phyloP scores from a whole-genome alignment of 331 rosid species.

The Pyracantha coccinea region DNA sequence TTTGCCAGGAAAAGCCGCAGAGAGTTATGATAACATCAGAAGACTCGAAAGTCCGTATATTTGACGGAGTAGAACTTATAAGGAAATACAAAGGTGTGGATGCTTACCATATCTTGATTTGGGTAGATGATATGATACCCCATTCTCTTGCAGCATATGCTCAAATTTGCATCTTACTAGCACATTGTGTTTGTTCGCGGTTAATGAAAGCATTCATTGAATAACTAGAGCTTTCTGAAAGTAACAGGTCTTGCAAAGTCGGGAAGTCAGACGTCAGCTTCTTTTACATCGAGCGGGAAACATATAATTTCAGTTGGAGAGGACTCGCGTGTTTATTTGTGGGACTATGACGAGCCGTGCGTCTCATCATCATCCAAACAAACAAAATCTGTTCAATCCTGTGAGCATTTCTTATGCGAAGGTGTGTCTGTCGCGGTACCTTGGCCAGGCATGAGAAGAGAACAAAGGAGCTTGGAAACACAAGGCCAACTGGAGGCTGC shows the following conservation, averaged over 20 bases:
- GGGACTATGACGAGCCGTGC: conserved; percentile 41
- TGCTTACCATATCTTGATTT: background rate
- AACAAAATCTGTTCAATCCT: conserved; percentile 45
- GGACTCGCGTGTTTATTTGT: conserved; percentile 72
- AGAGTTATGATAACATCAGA: conserved; percentile 76
- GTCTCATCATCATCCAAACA: conserved; percentile 25
- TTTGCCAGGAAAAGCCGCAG: conserved; percentile 37
- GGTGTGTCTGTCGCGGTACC: conserved; percentile 70
- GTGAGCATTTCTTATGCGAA: conserved; percentile 58
- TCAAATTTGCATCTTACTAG: background rate
- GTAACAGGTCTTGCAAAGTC: conserved; percentile 63
- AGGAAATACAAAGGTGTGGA: conserved; percentile 59
- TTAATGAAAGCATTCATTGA: background rate
- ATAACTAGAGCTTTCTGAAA: conserved; percentile 4
- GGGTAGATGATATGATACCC: background rate
- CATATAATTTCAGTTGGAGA: conserved; percentile 72
- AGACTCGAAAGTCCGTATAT: conserved; percentile 72
- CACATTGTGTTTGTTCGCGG: conserved; percentile 4
- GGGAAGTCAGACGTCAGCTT: conserved; percentile 79
- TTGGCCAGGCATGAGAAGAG: conserved; percentile 47
- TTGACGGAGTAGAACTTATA: conserved; percentile 55
- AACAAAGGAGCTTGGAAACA: conserved; percentile 7
- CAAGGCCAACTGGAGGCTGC: conserved; percentile 5
- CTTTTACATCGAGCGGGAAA: conserved; percentile 53
- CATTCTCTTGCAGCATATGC: background rate